phyloP scores from a whole-genome alignment of 306 rosid species.

The Cucumis melo region DNA sequence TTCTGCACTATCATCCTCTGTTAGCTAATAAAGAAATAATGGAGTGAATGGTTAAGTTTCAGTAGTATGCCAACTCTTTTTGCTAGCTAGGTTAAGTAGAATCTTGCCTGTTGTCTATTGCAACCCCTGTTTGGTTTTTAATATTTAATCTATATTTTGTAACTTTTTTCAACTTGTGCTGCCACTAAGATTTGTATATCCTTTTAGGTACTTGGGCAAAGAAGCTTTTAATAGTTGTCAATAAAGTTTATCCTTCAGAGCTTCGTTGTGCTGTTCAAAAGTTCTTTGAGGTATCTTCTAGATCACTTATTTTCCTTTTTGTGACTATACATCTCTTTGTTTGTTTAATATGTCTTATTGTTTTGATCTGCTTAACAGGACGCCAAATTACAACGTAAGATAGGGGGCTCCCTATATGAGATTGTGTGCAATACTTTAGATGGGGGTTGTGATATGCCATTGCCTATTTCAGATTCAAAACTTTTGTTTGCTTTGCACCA shows the following conservation, averaged over 20 bases:
- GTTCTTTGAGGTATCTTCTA: constrained; percentile 47
- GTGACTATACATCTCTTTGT: neutral
- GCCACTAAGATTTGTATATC: constrained; percentile 13
- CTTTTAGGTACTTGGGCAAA: constrained; percentile 60
- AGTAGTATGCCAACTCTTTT: neutral
- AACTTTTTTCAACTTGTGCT: constrained; percentile 1
- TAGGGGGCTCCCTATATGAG: constrained; percentile 36
- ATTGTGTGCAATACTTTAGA: constrained; percentile 52
- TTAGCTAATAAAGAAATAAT: neutral
- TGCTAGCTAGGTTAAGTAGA: neutral
- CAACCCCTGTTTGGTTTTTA: neutral
- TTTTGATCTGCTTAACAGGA: constrained; percentile 35
- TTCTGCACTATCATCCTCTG: neutral
- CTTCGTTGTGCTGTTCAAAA: constrained; percentile 54
- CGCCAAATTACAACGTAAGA: constrained; percentile 32
- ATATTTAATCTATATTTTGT: neutral
- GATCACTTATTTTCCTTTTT: neutral
- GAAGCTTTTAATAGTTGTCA: constrained; percentile 40
- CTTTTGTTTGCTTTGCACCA: constrained; percentile 76
- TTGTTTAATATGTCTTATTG: neutral
- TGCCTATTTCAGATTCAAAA: constrained; percentile 41
- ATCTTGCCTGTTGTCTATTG: neutral
- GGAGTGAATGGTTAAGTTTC: neutral
- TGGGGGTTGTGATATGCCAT: constrained; percentile 38
- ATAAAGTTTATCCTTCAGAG: constrained; percentile 63